Percentiles rank a stretch among this genome's conserved stretches.
Evolutionary conservation across 1,284 basidiomycete species (phyloP).

Genomic region (Moniliella sp.): DNA sequence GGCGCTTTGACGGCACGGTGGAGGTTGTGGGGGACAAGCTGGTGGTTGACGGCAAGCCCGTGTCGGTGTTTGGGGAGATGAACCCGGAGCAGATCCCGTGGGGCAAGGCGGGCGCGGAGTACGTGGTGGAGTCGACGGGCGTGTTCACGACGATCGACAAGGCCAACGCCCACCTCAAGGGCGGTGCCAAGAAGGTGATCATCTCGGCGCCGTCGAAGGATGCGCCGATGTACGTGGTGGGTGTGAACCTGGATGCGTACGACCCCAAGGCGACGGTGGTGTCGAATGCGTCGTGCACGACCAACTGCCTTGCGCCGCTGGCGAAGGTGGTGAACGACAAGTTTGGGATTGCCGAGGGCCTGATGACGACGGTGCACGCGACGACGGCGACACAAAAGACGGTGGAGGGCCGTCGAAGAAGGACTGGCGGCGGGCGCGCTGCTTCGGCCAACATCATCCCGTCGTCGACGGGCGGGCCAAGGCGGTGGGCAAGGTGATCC

Average conservation of each 20-base stretch:
- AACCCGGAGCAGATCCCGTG: constrained; percentile 73
- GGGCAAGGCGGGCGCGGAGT: constrained; percentile 60
- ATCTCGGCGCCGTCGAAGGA: constrained; percentile 97
- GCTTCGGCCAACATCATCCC: constrained; percentile 98
- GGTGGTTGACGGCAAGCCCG: constrained; percentile 55
- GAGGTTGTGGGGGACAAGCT: constrained; percentile 72
- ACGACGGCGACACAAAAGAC: constrained; percentile 84
- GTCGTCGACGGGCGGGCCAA: constrained; percentile 94
- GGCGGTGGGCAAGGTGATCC: constrained; percentile 98
- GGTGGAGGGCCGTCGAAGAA: constrained; percentile 72
- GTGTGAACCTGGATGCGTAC: constrained; percentile 93
- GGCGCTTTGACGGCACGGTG: constrained; percentile 73
- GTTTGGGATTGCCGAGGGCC: constrained; percentile 38
- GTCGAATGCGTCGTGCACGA: constrained; percentile 98
- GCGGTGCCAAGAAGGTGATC: constrained; percentile 98
- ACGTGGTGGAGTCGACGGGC: constrained; percentile 95
- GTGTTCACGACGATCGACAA: constrained; percentile 85
- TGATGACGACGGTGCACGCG: constrained; percentile 94
- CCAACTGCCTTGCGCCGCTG: constrained; percentile 82
- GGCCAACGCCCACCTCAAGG: constrained; percentile 81
- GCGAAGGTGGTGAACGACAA: constrained; percentile 95
- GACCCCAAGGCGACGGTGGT: constrained; percentile 71
- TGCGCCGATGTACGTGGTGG: constrained; percentile 64
- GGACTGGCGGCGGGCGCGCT: constrained; percentile 89
- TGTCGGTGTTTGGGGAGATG: constrained; percentile 59